These are phyloP conservation scores for Hymenoscyphus albidus DNA, from an alignment of 2,329 filamentous ascomycete species.

Conservation along the genomic window DNA sequence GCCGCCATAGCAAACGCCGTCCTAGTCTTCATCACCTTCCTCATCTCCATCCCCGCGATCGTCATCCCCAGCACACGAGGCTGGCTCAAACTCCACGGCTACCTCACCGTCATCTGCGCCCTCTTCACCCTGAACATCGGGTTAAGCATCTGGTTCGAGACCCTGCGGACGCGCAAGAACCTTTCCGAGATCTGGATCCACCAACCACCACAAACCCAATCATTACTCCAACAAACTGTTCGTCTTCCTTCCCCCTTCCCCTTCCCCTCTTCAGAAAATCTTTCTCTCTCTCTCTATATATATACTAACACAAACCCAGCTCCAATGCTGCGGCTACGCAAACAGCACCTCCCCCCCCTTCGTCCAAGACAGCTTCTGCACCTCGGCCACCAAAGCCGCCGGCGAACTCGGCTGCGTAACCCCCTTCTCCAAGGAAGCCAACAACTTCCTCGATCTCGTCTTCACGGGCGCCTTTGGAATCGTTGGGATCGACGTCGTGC, in stretches of 20 bases:
- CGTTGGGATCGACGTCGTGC: slow-evolving; percentile 65
- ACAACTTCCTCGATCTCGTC: slow-evolving; percentile 67
- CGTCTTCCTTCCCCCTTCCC: slow-evolving; percentile 24
- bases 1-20: slow-evolving; percentile 70
- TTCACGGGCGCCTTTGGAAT: slow-evolving; percentile 79
- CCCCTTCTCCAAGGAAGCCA: slow-evolving; percentile 64
- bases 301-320: slow-evolving; percentile 45
- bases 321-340: slow-evolving; percentile 75
- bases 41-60: slow-evolving; percentile 67
- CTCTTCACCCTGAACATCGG: slow-evolving; percentile 65
- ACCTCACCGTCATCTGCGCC: slow-evolving; percentile 57
- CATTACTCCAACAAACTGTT: slow-evolving; percentile 67
- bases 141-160: slow-evolving; percentile 68
- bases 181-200: slow-evolving; percentile 51
- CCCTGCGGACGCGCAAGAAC: slow-evolving; percentile 61
- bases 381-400: slow-evolving; percentile 66
- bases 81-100: slow-evolving; percentile 68
- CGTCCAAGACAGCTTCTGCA: slow-evolving; percentile 63
- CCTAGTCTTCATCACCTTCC: slow-evolving; percentile 67
- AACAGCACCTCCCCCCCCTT: slow-evolving; percentile 71
- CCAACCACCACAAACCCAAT: slow-evolving; percentile 56
- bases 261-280: not conserved
- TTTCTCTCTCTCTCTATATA: too few relatives aligned
- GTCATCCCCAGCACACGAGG: slow-evolving; percentile 60
- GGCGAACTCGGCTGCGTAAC: slow-evolving; percentile 66